A percentile compares a stretch with the other conserved stretches of the same genome.
phyloP scores from a whole-genome alignment of 768 basidiomycete species.

The Pisolithus sp. region DNA sequence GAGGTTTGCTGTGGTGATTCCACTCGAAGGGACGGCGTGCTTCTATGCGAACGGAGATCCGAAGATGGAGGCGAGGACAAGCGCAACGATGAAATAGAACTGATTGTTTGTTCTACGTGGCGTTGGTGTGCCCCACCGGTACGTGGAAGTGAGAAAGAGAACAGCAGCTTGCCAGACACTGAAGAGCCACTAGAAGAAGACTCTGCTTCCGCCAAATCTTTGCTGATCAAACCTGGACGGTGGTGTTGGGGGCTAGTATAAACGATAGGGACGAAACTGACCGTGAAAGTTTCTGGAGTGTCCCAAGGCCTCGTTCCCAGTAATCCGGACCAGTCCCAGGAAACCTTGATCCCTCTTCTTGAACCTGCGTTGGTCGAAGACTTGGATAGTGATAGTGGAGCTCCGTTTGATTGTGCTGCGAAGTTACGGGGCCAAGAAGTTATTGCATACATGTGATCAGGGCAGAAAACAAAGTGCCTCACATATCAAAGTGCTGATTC shows the following conservation, averaged over 20 bases:
- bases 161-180: slow-evolving; percentile 78
- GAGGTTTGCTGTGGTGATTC: slow-evolving; percentile 15
- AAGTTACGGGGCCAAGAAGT: not conserved
- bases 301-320: slow-evolving; percentile 47
- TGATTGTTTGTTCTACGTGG: slow-evolving; percentile 12
- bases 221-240: slow-evolving; percentile 39
- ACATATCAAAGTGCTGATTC: slow-evolving; percentile 87
- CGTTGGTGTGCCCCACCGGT: slow-evolving; percentile 15
- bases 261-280: slow-evolving; percentile 13
- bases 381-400: slow-evolving; percentile 75
- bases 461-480: slow-evolving; percentile 24
- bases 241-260: slow-evolving; percentile 1
- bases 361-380: slow-evolving; percentile 88
- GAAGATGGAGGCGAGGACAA: slow-evolving; percentile 9
- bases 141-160: slow-evolving; percentile 47
- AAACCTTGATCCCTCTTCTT: slow-evolving; percentile 82
- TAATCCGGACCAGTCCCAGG: slow-evolving; percentile 51
- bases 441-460: not conserved
- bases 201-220: slow-evolving; percentile 38
- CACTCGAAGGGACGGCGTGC: slow-evolving; percentile 17
- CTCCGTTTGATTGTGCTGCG: slow-evolving; percentile 62
- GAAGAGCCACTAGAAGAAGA: slow-evolving; percentile 26
- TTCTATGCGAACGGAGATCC: slow-evolving; percentile 14
- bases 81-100: slow-evolving; percentile 11
- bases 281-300: slow-evolving; percentile 43